Evolutionary conservation across 2,329 filamentous ascomycete species (phyloP).

Genomic region (Camillea tinctor): DNA sequence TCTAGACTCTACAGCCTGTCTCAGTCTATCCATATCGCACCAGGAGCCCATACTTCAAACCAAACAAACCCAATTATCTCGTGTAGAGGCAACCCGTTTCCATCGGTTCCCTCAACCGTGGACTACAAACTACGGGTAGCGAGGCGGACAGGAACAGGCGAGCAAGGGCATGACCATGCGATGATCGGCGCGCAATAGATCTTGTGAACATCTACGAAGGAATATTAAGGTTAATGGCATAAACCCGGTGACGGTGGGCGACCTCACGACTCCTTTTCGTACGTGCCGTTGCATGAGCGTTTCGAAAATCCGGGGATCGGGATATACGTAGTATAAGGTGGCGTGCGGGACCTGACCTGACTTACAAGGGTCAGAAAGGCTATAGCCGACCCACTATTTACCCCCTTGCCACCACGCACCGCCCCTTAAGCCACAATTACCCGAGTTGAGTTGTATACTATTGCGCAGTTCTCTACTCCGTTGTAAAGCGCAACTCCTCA

Average conservation of each 20-base stretch:
- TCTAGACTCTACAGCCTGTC: not conserved
- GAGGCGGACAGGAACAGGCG: not conserved
- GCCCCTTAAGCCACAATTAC: too few species aligned
- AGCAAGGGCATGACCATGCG: too few species aligned
- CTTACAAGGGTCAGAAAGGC: not conserved
- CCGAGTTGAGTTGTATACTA: too few species aligned
- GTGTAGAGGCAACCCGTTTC: too few species aligned
- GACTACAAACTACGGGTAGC: not conserved
- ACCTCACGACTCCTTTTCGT: not conserved
- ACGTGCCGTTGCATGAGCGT: constrained; percentile 2
- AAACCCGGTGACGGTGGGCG: not conserved
- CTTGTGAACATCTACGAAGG: not conserved
- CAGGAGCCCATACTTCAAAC: too few species aligned
- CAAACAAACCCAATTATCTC: too few species aligned
- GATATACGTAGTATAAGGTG: not conserved
- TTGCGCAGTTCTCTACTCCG: too few species aligned
- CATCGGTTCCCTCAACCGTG: not conserved
- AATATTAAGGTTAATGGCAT: not conserved
- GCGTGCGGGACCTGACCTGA: not conserved
- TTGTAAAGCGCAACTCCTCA: too few species aligned
- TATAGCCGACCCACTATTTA: not conserved
- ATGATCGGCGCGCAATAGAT: not conserved
- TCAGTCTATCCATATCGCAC: too few species aligned
- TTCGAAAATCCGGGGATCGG: constrained; percentile 17
- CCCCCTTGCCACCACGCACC: not conserved